Base-by-base conservation (phyloP, 106 monocot species). In the Dactylorhiza incarnata region DNA sequence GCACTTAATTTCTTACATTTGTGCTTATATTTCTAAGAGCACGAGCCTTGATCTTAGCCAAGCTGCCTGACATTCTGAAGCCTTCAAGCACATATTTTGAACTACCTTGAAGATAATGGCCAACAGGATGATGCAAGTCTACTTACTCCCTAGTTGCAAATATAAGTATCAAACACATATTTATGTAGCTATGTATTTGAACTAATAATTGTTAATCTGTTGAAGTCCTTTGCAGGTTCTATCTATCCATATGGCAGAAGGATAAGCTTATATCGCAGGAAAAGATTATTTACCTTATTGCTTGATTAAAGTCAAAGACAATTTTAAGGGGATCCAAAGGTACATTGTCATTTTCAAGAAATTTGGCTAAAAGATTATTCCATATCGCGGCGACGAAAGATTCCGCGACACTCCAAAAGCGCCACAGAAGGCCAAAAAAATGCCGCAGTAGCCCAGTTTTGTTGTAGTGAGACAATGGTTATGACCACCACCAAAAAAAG, bases 201-300 rank as follows among this genome's bases (percentile, higher is more conserved):
- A 75, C 19, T 68, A 37, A 68, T 68, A 22, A 52, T 9, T 45
- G 51, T 74, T 53, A 79, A 54, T 78, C 45, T 7, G 45, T 24
- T 74, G 48, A 49, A 48, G 44, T 50, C 78, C 20, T 86, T 25
- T 89, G 79, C 81, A 99, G 99, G 99, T 99, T 94, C 73, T 88
- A 99, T 78, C 87, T 94, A 48, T 99, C 89, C 79, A 29, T 81
- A 13, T 99, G 99, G 99, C 87, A 91, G 74, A 99, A 99, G 81
- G 91, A 91, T 78, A 87, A 86, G 75, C 79, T 88, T 58, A 79
- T 75, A 58, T 86, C 84, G 67, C 81, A 86, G 74, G 89, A 94
- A 53, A 91, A 74, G 71, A 78, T 83, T 49, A 71, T 79, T 56
- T 91, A 89, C 74, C 89, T 88, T 80, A 76, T 94, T 73, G 82